Percentiles rank a stretch among this genome's conserved stretches.
These are phyloP conservation scores for Filobasidium floriforme DNA, from an alignment of 768 basidiomycete species.

Conservation along the genomic window DNA sequence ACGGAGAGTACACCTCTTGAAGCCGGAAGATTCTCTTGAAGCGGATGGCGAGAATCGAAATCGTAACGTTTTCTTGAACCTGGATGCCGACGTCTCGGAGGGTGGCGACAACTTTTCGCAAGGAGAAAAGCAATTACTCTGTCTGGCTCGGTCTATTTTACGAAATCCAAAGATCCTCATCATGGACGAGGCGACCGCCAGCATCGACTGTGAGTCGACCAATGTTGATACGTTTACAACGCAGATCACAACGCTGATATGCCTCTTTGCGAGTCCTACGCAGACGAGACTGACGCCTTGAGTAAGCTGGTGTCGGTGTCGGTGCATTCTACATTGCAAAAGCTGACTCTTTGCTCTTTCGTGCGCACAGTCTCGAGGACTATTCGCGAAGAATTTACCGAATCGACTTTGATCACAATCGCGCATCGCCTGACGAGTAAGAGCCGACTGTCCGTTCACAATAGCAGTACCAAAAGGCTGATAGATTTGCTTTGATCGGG, in stretches of 20 bases:
- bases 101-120: constrained; percentile 79
- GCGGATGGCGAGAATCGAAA: constrained; percentile 35
- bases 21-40: constrained; percentile 25
- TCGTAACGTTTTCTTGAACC: constrained; percentile 40
- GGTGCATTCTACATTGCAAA: neutral
- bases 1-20: constrained; percentile 43
- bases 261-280: neutral
- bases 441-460: too few relatives aligned
- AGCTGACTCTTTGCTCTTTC: constrained; percentile 10
- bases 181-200: constrained; percentile 71
- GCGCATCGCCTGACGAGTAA: constrained; percentile 64
- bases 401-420: constrained; percentile 74
- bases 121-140: constrained; percentile 70
- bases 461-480: too few relatives aligned
- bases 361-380: constrained; percentile 37
- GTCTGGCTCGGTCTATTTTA: constrained; percentile 79
- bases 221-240: constrained; percentile 22
- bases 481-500: constrained; percentile 50
- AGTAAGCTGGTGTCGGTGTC: constrained; percentile 59
- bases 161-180: constrained; percentile 68
- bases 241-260: constrained; percentile 33
- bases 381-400: constrained; percentile 53
- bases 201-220: constrained; percentile 27
- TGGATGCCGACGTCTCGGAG: constrained; percentile 49
- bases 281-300: constrained; percentile 76